Percentiles rank a stretch among this genome's conserved stretches.
These are phyloP conservation scores for Pseudogymnoascus sp. DNA, from an alignment of 2,329 filamentous ascomycete genomes.

Conservation along the genomic window DNA sequence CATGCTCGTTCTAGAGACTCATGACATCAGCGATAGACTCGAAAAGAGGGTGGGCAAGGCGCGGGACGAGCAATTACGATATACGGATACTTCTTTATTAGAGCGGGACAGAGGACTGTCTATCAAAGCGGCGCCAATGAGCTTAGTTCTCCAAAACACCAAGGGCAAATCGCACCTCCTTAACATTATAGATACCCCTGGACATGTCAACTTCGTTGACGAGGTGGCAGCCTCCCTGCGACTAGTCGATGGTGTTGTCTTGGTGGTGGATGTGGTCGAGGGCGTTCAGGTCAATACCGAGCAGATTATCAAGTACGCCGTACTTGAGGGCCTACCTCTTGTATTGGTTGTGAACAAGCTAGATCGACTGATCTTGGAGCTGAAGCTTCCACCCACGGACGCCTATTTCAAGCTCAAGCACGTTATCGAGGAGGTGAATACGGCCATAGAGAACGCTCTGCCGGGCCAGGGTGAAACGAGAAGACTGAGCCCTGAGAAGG, in stretches of 20 bases:
- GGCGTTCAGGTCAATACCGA: slow-evolving; percentile 99
- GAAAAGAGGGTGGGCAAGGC: slow-evolving; percentile 75
- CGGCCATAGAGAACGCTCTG: slow-evolving; percentile 78
- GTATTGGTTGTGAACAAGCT: slow-evolving; percentile 95
- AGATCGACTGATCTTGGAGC: slow-evolving; percentile 87
- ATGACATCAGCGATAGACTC: slow-evolving; percentile 72
- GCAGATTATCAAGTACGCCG: slow-evolving; percentile 92
- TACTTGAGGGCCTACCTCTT: slow-evolving; percentile 80
- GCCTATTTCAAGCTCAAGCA: slow-evolving; percentile 99
- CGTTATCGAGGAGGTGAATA: slow-evolving; percentile 97
- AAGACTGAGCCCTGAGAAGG: slow-evolving; percentile 88
- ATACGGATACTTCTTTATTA: slow-evolving; percentile 85
- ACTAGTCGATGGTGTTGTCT: slow-evolving; percentile 81
- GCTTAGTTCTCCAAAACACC: slow-evolving; percentile 76
- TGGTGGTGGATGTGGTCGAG: slow-evolving; percentile 94
- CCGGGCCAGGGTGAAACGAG: slow-evolving; percentile 72
- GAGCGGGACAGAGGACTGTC: slow-evolving; percentile 87
- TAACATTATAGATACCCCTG: slow-evolving; percentile 92
- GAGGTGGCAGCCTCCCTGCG: slow-evolving; percentile 86
- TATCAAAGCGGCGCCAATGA: slow-evolving; percentile 92
- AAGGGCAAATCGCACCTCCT: slow-evolving; percentile 91
- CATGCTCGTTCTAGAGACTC: slow-evolving; percentile 93
- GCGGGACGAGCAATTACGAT: slow-evolving; percentile 82
- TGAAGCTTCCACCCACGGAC: slow-evolving; percentile 88
- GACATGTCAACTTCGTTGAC: slow-evolving; percentile 97